A percentile compares a stretch with the other conserved stretches of the same genome.
Evolutionary conservation across 371 early-diverging fungal species (phyloP).

Genomic region (Umbelopsis sp.): DNA sequence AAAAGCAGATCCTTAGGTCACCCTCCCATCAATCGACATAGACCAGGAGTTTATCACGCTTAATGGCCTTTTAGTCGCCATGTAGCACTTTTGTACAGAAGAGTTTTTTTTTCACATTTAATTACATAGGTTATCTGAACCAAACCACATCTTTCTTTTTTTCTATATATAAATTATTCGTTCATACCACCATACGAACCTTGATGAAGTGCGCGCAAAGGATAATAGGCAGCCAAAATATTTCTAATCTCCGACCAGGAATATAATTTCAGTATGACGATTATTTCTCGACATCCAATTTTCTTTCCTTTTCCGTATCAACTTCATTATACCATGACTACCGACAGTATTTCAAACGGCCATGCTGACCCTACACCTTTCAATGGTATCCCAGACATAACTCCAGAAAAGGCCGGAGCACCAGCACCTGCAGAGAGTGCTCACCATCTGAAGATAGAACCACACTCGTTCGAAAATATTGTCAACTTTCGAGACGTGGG

Average conservation of each 20-base stretch:
- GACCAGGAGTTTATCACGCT: conserved; percentile 17
- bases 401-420: background rate
- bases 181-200: background rate
- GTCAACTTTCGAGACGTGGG: conserved; percentile 22
- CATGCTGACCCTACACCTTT: no score
- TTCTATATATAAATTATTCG: background rate
- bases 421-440: background rate
- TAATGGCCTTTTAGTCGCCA: conserved; percentile 7
- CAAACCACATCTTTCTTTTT: background rate
- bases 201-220: no score
- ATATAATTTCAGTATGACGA: background rate
- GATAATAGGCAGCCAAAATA: background rate
- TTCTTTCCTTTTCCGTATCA: background rate
- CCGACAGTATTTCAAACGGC: background rate
- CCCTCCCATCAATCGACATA: conserved; percentile 12
- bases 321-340: background rate
- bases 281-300: background rate
- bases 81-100: conserved; percentile 3
- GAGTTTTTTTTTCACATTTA: background rate
- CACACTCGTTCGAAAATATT: conserved; percentile 7
- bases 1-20: background rate
- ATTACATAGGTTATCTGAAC: conserved; percentile 7
- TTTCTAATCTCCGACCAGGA: background rate
- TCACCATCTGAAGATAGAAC: background rate
- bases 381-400: no score